Percentiles rank a stretch among this genome's conserved stretches.
These are phyloP conservation scores for Anthostomella pinea DNA, from an alignment of 2,329 filamentous ascomycete species.

Conservation along the genomic window DNA sequence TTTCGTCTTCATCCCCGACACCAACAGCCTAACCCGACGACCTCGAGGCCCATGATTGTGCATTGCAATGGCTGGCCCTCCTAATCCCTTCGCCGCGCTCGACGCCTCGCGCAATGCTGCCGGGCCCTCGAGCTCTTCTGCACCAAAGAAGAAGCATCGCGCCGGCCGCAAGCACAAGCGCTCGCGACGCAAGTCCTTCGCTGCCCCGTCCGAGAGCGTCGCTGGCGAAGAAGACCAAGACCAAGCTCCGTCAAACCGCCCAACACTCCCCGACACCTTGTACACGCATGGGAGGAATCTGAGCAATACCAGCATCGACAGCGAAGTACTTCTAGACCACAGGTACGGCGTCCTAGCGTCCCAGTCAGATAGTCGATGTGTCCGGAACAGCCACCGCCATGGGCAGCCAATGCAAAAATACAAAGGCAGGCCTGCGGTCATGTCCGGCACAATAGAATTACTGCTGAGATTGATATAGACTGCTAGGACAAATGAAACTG, in stretches of 20 bases:
- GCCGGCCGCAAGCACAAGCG: conserved; percentile 72
- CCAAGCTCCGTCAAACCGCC: conserved; percentile 6
- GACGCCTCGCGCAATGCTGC: conserved; percentile 37
- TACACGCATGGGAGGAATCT: conserved; percentile 56
- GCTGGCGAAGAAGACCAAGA: conserved; percentile 23
- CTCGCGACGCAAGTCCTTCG: conserved; percentile 76
- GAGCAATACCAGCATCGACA: conserved; percentile 86
- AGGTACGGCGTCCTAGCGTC: too few species aligned
- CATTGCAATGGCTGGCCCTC: conserved; percentile 19
- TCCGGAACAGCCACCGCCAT: too few species aligned
- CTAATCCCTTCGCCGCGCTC: conserved; percentile 56
- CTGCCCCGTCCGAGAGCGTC: conserved; percentile 57
- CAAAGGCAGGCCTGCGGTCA: too few species aligned
- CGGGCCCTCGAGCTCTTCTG: conserved; percentile 21
- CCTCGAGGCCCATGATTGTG: too few species aligned
- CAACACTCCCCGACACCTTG: conserved; percentile 39
- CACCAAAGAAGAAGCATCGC: conserved; percentile 64
- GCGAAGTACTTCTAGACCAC: conserved; percentile 83
- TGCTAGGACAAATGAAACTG: too few species aligned
- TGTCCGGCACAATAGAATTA: too few species aligned
- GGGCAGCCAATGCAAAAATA: too few species aligned
- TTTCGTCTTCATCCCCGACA: too few species aligned
- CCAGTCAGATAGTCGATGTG: too few species aligned
- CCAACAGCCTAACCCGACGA: too few species aligned
- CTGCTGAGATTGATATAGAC: too few species aligned